Conservation (phyloP, 140 eudicot genomes). For the Erigeron philadelphicus region DNA sequence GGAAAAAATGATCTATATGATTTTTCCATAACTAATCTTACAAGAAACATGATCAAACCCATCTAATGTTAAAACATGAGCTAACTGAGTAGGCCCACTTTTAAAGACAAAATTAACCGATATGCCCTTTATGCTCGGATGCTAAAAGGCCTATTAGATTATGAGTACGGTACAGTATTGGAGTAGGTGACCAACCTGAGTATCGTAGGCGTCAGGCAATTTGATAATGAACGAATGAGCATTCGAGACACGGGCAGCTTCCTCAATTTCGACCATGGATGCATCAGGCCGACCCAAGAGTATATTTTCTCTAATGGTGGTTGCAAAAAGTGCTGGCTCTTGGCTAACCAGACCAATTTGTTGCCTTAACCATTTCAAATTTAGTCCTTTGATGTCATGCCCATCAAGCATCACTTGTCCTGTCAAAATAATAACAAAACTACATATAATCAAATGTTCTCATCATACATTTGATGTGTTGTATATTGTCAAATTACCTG, state of each 20-base stretch:
- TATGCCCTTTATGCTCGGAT: slow-evolving; percentile 5
- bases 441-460: slow-evolving; percentile 18
- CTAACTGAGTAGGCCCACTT: slow-evolving; percentile 3
- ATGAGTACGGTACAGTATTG: background rate
- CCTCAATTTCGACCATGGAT: slow-evolving; percentile 55
- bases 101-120: slow-evolving; percentile 14
- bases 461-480: background rate
- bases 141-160: background rate
- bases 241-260: slow-evolving; percentile 85
- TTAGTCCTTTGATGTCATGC: slow-evolving; percentile 65
- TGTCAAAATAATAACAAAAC: slow-evolving; percentile 23
- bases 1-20: background rate
- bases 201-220: slow-evolving; percentile 73
- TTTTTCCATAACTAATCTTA: background rate
- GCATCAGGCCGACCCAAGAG: slow-evolving; percentile 91
- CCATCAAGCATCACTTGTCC: slow-evolving; percentile 81
- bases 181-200: slow-evolving; percentile 52
- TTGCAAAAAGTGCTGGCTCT: slow-evolving; percentile 89
- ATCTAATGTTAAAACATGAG: slow-evolving; percentile 15
- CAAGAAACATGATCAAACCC: slow-evolving; percentile 32
- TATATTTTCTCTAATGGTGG: slow-evolving; percentile 84
- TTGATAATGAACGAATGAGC: slow-evolving; percentile 82
- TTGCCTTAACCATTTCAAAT: slow-evolving; percentile 76
- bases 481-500: slow-evolving; percentile 42
- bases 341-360: slow-evolving; percentile 91